Evolutionary conservation across 2,329 filamentous ascomycete species (phyloP), one percentile per base, ranked within the genome.

Genomic region (Dactylonectria macrodidyma): DNA sequence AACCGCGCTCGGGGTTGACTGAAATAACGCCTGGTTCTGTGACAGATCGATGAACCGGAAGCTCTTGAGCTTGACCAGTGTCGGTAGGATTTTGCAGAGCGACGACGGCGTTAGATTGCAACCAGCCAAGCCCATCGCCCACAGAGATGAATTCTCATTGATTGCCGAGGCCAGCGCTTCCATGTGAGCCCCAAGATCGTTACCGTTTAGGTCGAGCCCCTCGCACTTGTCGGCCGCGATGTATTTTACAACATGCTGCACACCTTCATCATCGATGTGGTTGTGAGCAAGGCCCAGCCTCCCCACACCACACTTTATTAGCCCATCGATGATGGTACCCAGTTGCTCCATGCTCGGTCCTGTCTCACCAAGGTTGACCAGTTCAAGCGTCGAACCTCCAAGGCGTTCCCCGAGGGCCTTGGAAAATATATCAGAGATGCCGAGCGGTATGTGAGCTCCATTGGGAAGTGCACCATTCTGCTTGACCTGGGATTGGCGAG

Each of bases 41-140:
- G 94, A 97, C 41, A 99, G 85, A 78, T 98, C 96, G 66, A 99
- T 90, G 78, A 98, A 98, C 22, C 93, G 91, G 77, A 98, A 92
- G 70, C 92, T 89, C 2, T 87, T 86, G 63, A 98, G 84, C 71
- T 87, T 89, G 30, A 88, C 86, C 61, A 98, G 82, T 7, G 89
- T 89, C 5, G 94, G 94, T 58, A 98, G 87, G 12, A 98, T 85
- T 61, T 90, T 89, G 79, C 89, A 92, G 24, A 98, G 84, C 11
- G 92, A 91, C 1, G 89, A 85, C 0, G 94, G 91, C 5, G 88
- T 90, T 62, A 99, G 84, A 65, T 94, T 93, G 82, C 95, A 98
- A 74, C 95, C 92, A 1, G 95, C 94, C 69, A 99, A 82, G 79
- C 94, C 95, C 59, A 99, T 83, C 0, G 94, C 95, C 88, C 92